phyloP scores from a whole-genome alignment of 495 filamentous ascomycete genomes.

The Neurospora sp. region DNA sequence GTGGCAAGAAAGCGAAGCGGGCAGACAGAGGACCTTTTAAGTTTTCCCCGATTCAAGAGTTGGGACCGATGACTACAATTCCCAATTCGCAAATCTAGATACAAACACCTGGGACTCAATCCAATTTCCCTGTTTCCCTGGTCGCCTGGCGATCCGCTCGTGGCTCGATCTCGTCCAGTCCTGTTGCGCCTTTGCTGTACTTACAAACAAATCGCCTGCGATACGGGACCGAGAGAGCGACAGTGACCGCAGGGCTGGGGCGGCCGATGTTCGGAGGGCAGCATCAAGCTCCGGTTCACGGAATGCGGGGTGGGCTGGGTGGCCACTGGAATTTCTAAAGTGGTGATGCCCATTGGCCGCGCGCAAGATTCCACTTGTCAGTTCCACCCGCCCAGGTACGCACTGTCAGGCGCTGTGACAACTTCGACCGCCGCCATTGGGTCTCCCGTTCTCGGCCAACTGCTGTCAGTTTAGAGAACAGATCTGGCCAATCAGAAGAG shows the following conservation, averaged over 20 bases:
- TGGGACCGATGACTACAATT: background rate
- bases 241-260: background rate
- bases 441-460: background rate
- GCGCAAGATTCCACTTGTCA: background rate
- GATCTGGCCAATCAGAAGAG: no score
- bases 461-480: background rate
- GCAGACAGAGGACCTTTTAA: background rate
- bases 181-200: background rate
- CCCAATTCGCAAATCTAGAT: background rate
- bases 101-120: background rate
- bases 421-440: background rate
- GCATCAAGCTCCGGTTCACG: constrained; percentile 21
- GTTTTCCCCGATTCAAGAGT: background rate
- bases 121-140: background rate
- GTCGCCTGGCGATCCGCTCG: background rate
- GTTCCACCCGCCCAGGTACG: background rate
- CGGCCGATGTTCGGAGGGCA: constrained; percentile 23
- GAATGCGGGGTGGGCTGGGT: constrained; percentile 25
- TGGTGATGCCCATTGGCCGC: constrained; percentile 13
- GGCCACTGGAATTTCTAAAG: constrained; percentile 24
- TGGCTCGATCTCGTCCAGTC: background rate
- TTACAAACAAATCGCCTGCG: background rate
- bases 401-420: background rate
- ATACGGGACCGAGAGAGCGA: background rate
- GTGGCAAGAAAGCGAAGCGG: background rate